These are phyloP conservation scores for Tolypocladium inflatum DNA, from an alignment of 2,329 filamentous ascomycete species.

Conservation along the genomic window DNA sequence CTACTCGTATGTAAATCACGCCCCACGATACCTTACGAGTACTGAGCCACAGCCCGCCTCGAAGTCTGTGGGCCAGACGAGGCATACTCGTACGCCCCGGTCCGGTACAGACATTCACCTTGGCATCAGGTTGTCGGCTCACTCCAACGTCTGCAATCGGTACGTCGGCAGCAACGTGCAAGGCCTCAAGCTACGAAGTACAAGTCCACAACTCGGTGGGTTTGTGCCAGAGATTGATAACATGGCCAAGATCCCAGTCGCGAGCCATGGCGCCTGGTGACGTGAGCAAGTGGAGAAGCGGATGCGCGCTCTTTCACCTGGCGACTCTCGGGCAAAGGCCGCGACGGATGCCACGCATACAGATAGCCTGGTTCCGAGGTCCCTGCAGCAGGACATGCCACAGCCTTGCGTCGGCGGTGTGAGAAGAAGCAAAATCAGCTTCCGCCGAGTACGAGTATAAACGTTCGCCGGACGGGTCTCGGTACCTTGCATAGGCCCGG, in stretches of 20 bases:
- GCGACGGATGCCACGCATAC: neutral
- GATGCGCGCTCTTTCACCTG: neutral
- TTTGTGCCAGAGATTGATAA: neutral
- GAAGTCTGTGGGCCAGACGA: no score
- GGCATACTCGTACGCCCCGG: no score
- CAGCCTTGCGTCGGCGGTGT: neutral
- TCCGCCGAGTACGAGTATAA: no score
- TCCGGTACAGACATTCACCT: neutral
- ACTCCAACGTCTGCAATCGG: neutral
- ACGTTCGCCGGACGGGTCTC: neutral
- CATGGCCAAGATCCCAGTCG: neutral
- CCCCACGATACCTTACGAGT: neutral
- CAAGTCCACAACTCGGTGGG: neutral
- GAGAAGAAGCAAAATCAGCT: neutral
- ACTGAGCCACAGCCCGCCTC: neutral
- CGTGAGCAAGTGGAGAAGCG: neutral
- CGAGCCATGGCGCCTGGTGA: neutral
- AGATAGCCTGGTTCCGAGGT: neutral
- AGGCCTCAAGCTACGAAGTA: no score
- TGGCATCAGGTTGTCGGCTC: neutral
- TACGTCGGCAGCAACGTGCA: neutral
- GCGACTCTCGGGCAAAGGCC: neutral
- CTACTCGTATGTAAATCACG: no score
- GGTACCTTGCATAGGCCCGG: neutral
- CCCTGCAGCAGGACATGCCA: neutral